Conservation (phyloP, 768 basidiomycete genomes). For the Symmetrospora coprosmae region DNA sequence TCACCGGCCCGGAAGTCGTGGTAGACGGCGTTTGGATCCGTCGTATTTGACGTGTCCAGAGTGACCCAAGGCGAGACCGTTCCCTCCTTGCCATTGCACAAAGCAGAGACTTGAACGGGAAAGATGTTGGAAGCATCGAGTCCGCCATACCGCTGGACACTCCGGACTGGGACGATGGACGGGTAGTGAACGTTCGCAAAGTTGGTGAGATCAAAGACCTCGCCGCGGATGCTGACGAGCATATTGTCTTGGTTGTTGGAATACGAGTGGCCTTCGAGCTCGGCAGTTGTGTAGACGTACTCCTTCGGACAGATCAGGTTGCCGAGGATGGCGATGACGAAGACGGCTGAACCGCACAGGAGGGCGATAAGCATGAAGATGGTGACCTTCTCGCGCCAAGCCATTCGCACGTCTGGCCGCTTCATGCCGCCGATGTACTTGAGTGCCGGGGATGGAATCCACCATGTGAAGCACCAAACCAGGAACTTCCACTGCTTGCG, state of each 20-base stretch:
- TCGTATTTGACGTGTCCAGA: slow-evolving; percentile 55
- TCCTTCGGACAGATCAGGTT: slow-evolving; percentile 84
- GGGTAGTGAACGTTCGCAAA: slow-evolving; percentile 19
- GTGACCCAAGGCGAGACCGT: slow-evolving; percentile 69
- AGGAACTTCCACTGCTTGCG: slow-evolving; percentile 74
- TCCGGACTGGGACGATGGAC: slow-evolving; percentile 12
- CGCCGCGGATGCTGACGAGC: slow-evolving; percentile 71
- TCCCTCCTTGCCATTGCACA: slow-evolving; percentile 75
- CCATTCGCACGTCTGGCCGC: slow-evolving; percentile 77
- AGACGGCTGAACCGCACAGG: slow-evolving; percentile 69
- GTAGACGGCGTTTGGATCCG: slow-evolving; percentile 50
- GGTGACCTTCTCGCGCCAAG: slow-evolving; percentile 92
- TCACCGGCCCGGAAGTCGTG: slow-evolving; percentile 80
- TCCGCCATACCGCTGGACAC: slow-evolving; percentile 46
- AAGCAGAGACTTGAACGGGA: slow-evolving; percentile 88
- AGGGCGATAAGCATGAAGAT: slow-evolving; percentile 82
- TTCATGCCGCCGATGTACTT: slow-evolving; percentile 75
- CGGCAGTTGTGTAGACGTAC: slow-evolving; percentile 67
- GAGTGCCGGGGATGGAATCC: slow-evolving; percentile 62
- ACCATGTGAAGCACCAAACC: slow-evolving; percentile 85
- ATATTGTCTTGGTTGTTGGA: slow-evolving; percentile 54
- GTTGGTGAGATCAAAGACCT: slow-evolving; percentile 65
- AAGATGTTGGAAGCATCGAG: slow-evolving; percentile 59
- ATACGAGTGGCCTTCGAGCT: slow-evolving; percentile 60
- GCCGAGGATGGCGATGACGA: slow-evolving; percentile 81